These are phyloP conservation scores for Mucor plumbeus DNA, from an alignment of 371 early-diverging fungal species.

Conservation along the genomic window DNA sequence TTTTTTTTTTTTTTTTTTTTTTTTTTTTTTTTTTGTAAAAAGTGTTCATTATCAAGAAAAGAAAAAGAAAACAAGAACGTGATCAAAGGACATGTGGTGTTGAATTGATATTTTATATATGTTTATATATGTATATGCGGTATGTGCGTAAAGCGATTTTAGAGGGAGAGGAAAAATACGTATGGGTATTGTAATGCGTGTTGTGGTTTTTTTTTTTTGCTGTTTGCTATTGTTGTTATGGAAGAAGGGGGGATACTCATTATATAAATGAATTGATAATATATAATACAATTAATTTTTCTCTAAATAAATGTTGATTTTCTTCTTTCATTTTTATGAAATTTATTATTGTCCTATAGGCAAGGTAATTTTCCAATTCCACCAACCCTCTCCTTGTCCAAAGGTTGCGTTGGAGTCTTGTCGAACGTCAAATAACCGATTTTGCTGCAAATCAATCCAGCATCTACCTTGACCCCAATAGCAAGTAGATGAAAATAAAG, in stretches of 20 bases:
- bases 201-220: neutral
- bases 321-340: constrained; percentile 1
- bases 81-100: neutral
- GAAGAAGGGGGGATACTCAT: neutral
- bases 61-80: neutral
- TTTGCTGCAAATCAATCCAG: constrained; percentile 64
- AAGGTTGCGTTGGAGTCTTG: constrained; percentile 51
- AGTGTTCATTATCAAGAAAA: neutral
- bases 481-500: constrained; percentile 67
- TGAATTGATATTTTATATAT: neutral
- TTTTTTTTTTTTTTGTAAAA: no score
- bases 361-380: constrained; percentile 56
- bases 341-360: constrained; percentile 36
- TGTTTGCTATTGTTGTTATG: neutral
- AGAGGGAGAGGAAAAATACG: neutral
- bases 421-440: constrained; percentile 47
- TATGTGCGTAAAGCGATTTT: neutral
- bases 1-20: no score
- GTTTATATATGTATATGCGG: neutral
- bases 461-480: constrained; percentile 76
- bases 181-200: constrained; percentile 3
- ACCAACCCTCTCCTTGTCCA: constrained; percentile 56
- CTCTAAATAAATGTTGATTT: neutral
- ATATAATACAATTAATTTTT: constrained; percentile 1
- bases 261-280: neutral